Base-by-base conservation (phyloP, 495 filamentous ascomycete species). In the Mytilinidion resinicola region DNA sequence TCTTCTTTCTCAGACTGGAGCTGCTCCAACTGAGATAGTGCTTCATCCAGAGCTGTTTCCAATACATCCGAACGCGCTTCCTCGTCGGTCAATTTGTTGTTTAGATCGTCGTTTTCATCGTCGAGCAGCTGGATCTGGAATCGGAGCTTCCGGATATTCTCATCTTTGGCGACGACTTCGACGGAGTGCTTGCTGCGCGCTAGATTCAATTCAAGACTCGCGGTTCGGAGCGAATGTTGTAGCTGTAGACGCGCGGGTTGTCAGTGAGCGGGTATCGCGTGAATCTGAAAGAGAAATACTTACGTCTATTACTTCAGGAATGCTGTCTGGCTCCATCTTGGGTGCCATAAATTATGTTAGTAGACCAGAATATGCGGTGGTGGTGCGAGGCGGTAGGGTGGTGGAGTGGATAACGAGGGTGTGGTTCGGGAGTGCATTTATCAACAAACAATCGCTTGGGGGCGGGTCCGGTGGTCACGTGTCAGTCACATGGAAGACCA, bases 31-130 rank as follows among this genome's bases (percentile, higher is more conserved):
- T 85, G 79, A 36, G 64, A 63, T 52, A 80, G 79, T 15, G 81
- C 67, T n/a, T 83, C 78, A 21, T 82, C 78, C 51, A 80, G 72
- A 15, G 78, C 72, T 11, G 67, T 65, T 48, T 80, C 75, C 19
- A 82, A 63, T 21, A 62, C 67, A 53, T 77, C 73, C 14, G 80
- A 67, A 39, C 78, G 77, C 53, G 77, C 73, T 51, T 83, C 76
- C 50, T 76, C 74, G 53, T 83, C 73, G 17, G 76, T 69, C 25
- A 95, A 71, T 61, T 84, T 78, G 33, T 78, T 76, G 55, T 84
- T 82, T 43, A 86, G 70, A 14, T 76, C 72, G 49, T 88, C 82
- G 59, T 85, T 85, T 54, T 96, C 87, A 58, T 90, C 82, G 53
- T 85, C 78, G 33, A 88, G 75, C 36, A 92, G 64, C 15, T 90